phyloP scores from a whole-genome alignment of 2,329 filamentous ascomycete species.

The Emergomyces africanus region DNA sequence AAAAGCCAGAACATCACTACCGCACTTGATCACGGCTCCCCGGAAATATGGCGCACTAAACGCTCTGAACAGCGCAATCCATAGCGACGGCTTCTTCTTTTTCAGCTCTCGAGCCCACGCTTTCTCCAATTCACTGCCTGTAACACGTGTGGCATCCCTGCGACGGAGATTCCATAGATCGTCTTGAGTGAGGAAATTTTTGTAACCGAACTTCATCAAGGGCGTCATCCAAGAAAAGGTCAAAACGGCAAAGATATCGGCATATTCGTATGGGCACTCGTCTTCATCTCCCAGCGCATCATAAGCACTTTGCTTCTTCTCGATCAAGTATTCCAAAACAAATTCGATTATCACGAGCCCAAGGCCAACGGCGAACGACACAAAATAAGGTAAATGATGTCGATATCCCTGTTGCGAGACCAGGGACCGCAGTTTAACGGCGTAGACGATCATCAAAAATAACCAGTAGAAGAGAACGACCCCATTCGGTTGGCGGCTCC shows the following conservation, averaged over 20 bases:
- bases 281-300: constrained; percentile 52
- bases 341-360: constrained; percentile 61
- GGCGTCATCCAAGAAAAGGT: constrained; percentile 99
- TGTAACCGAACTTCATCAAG: constrained; percentile 91
- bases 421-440: constrained; percentile 75
- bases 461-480: constrained; percentile 90
- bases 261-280: constrained; percentile 70
- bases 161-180: constrained; percentile 87
- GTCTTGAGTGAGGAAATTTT: constrained; percentile 80
- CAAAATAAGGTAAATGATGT: constrained; percentile 58
- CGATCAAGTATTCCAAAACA: constrained; percentile 70
- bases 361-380: constrained; percentile 59
- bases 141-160: constrained; percentile 64
- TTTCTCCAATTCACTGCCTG: constrained; percentile 55
- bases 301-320: constrained; percentile 61
- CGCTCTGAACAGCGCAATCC: constrained; percentile 70
- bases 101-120: constrained; percentile 66
- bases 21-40: constrained; percentile 75
- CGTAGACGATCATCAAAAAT: constrained; percentile 63
- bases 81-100: constrained; percentile 67
- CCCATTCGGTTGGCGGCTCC: constrained; percentile 72
- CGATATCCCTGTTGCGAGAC: constrained; percentile 62
- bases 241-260: constrained; percentile 81
- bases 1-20: constrained; percentile 77
- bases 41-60: constrained; percentile 76